These are phyloP conservation scores for Cichorium intybus DNA, from an alignment of 140 eudicot species.

Conservation along the genomic window DNA sequence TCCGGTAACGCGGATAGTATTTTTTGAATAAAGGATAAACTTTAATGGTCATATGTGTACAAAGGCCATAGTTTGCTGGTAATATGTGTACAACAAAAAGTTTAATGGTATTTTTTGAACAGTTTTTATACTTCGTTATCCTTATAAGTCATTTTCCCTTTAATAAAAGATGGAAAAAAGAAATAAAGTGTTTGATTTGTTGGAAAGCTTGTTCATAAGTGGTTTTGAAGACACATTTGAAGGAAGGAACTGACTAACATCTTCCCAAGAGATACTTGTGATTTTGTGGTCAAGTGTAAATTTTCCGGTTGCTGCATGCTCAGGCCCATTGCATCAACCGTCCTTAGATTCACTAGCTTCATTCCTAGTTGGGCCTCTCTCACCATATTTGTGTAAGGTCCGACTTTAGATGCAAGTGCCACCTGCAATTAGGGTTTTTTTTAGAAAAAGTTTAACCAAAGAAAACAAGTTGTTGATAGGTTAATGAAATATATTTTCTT, in stretches of 20 bases:
- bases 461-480: too few relatives aligned
- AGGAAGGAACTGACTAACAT: constrained; percentile 58
- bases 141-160: too few relatives aligned
- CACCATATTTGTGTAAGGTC: constrained; percentile 37
- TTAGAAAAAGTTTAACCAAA: too few relatives aligned
- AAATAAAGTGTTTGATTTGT: background rate
- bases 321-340: constrained; percentile 64
- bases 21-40: too few relatives aligned
- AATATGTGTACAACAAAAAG: too few relatives aligned
- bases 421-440: constrained; percentile 34
- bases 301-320: constrained; percentile 43
- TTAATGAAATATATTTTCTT: too few relatives aligned
- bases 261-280: constrained; percentile 61
- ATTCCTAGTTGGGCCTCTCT: constrained; percentile 55
- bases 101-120: too few relatives aligned
- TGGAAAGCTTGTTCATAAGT: background rate
- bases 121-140: too few relatives aligned
- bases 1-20: too few relatives aligned
- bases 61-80: too few relatives aligned
- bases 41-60: too few relatives aligned
- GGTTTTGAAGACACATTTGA: background rate
- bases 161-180: too few relatives aligned
- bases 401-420: constrained; percentile 48
- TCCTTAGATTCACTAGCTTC: constrained; percentile 44
- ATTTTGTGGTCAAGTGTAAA: constrained; percentile 54